These are phyloP conservation scores for Linnemannia hyalina DNA, from an alignment of 192 early-diverging fungal species.

Conservation along the genomic window DNA sequence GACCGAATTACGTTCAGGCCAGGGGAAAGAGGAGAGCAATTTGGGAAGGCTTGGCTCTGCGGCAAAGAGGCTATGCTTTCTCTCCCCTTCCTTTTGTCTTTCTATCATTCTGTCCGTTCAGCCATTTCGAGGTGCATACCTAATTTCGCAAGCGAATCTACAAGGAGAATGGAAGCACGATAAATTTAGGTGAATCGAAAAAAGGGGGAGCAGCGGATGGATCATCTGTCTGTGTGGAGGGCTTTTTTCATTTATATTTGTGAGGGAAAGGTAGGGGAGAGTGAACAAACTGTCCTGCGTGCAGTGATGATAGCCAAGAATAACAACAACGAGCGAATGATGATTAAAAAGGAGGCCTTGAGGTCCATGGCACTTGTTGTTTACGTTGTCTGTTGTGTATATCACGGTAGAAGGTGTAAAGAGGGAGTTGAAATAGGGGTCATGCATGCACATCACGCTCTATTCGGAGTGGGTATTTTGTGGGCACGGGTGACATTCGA, in stretches of 20 bases:
- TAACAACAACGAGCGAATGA: no score
- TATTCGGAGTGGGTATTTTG: neutral
- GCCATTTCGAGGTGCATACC: neutral
- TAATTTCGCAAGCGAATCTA: neutral
- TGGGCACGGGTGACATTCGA: neutral
- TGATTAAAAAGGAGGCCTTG: neutral
- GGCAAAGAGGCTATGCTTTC: neutral
- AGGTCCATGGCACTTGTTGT: neutral
- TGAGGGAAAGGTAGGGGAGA: neutral
- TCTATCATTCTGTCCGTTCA: neutral
- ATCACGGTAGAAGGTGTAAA: neutral
- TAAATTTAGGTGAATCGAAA: neutral
- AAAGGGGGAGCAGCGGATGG: neutral
- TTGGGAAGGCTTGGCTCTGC: neutral
- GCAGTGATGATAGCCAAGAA: neutral
- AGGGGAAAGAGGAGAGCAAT: neutral
- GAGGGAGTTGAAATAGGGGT: slow-evolving; percentile 24
- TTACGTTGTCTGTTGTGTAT: neutral
- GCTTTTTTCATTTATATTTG: neutral
- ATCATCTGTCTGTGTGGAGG: neutral
- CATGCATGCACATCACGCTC: slow-evolving; percentile 35
- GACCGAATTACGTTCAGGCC: neutral
- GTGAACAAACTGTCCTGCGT: neutral
- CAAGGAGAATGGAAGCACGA: neutral
- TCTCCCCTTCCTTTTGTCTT: neutral